Evolutionary conservation across 2,329 filamentous ascomycete genomes (phyloP).

Genomic region (Colletotrichum filicis): DNA sequence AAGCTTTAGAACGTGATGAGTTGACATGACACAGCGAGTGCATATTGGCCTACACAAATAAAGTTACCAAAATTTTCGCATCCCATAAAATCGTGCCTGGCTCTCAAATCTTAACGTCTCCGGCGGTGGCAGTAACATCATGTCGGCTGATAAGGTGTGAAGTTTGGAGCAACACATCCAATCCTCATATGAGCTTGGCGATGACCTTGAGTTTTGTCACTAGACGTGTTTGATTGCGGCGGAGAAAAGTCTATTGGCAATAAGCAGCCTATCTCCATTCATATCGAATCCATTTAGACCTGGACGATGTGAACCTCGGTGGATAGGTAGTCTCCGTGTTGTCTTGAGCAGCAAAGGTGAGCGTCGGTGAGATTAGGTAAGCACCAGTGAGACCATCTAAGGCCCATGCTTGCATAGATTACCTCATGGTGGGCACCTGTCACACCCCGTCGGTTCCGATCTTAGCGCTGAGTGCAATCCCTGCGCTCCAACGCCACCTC

Average conservation of each 20-base stretch:
- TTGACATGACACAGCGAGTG: not conserved
- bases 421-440: not conserved
- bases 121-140: not conserved
- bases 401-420: not conserved
- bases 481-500: constrained; percentile 19
- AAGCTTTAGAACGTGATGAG: constrained; percentile 40
- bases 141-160: not conserved
- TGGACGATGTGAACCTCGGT: not conserved
- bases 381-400: not conserved
- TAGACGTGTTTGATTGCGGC: not conserved
- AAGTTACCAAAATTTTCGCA: not conserved
- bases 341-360: not conserved
- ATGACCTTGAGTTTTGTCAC: not conserved
- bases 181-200: not conserved
- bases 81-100: not conserved
- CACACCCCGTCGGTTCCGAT: not conserved
- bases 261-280: not conserved
- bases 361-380: not conserved
- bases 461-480: constrained; percentile 9
- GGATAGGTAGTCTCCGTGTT: not conserved
- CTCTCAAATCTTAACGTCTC: not conserved
- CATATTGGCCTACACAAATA: not conserved
- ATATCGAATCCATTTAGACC: not conserved
- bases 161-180: not conserved
- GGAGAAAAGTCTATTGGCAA: not conserved